Percentiles rank a stretch among this genome's conserved stretches.
These are phyloP conservation scores for Paspalum notatum DNA, from an alignment of 176 grass and related monocot species.

Conservation along the genomic window DNA sequence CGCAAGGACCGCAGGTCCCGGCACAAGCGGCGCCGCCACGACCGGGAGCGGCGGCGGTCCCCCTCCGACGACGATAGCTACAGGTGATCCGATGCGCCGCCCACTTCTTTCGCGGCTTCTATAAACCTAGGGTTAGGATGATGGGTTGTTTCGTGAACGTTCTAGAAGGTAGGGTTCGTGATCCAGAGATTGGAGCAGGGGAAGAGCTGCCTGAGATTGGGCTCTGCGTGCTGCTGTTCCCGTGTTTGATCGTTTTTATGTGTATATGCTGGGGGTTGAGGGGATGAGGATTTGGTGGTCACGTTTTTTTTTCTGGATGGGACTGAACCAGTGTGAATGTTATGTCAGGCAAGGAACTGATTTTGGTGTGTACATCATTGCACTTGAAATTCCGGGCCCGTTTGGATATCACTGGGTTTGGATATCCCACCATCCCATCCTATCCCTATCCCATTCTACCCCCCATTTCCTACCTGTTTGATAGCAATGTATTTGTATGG, in stretches of 20 bases:
- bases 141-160: background rate
- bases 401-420: too few species aligned
- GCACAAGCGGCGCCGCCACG: conserved; percentile 41
- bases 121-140: conserved; percentile 32
- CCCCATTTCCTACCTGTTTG: too few species aligned
- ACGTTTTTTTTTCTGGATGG: background rate
- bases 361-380: background rate
- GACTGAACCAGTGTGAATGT: background rate
- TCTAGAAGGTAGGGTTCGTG: background rate
- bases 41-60: conserved; percentile 33
- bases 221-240: background rate
- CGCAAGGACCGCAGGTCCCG: conserved; percentile 62
- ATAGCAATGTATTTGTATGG: too few species aligned
- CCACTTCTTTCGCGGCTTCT: background rate
- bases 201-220: background rate
- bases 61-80: conserved; percentile 47
- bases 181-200: background rate
- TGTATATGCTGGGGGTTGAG: background rate
- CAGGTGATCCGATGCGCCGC: conserved; percentile 24
- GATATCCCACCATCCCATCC: too few species aligned
- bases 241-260: background rate
- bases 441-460: too few species aligned
- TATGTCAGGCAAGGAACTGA: background rate
- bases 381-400: background rate
- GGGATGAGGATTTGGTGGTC: too few species aligned